A percentile compares a stretch with the other conserved stretches of the same genome.
These are phyloP conservation scores for Eudorina sp. DNA, from an alignment of 139 green algal genomes.

Conservation along the genomic window DNA sequence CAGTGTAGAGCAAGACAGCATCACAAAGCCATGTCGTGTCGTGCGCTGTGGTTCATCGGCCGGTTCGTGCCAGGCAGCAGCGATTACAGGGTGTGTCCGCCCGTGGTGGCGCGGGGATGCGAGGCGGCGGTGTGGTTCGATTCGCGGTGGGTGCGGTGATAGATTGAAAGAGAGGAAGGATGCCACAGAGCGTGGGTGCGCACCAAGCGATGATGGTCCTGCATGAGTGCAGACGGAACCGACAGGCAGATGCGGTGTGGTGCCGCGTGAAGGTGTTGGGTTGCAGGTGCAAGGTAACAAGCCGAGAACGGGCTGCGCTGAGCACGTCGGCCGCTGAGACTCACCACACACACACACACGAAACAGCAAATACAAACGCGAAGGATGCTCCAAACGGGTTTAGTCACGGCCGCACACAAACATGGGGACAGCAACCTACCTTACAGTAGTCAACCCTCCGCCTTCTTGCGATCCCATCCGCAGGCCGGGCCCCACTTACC, in stretches of 20 bases:
- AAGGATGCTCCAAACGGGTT: too few species aligned
- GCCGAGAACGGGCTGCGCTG: too few species aligned
- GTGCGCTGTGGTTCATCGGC: too few species aligned
- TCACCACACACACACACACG: too few species aligned
- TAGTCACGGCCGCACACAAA: too few species aligned
- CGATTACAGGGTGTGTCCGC: not conserved
- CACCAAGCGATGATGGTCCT: conserved; percentile 11
- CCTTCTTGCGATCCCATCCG: too few species aligned
- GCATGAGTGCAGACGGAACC: conserved; percentile 18
- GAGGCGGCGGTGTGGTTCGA: conserved; percentile 1
- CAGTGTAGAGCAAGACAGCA: not conserved
- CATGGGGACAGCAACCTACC: too few species aligned
- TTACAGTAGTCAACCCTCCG: too few species aligned
- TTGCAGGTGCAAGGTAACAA: not conserved
- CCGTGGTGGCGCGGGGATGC: not conserved
- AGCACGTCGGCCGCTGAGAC: too few species aligned
- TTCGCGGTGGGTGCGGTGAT: conserved; percentile 18
- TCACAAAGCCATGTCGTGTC: not conserved
- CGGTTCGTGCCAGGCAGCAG: conserved; percentile 15
- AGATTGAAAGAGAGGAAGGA: too few species aligned
- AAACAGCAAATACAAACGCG: too few species aligned
- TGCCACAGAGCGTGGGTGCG: conserved; percentile 5
- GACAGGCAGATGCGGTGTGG: not conserved
- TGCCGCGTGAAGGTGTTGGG: conserved; percentile 28
- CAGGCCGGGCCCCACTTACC: too few species aligned